Conservation (phyloP, 2,329 filamentous ascomycete genomes). For the Colletotrichum musae region DNA sequence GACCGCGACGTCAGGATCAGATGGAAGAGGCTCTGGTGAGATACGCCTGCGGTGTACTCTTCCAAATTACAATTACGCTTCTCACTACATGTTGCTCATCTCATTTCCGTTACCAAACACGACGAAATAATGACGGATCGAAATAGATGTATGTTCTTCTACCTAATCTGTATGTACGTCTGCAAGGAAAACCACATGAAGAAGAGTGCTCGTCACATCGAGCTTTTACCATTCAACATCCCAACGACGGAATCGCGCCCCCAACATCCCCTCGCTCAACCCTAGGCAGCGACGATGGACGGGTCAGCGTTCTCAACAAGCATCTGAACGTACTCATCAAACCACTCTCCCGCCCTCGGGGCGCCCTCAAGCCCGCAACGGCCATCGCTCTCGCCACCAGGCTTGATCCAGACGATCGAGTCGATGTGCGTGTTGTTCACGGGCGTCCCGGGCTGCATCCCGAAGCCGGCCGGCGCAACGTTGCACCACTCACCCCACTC, state of each 20-base stretch:
- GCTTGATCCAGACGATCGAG: conserved; percentile 62
- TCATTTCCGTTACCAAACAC: no score
- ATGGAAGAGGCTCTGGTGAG: conserved; percentile 33
- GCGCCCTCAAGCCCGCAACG: conserved; percentile 55
- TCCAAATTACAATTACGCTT: no score
- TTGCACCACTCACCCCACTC: conserved; percentile 63
- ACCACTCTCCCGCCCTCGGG: conserved; percentile 57
- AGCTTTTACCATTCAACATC: no score
- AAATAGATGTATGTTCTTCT: not conserved
- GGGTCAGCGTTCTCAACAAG: conserved; percentile 56
- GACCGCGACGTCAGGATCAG: conserved; percentile 34
- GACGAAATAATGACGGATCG: no score
- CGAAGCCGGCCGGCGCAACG: conserved; percentile 56
- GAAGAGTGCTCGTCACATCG: not conserved
- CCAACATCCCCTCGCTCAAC: not conserved
- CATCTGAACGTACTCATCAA: conserved; percentile 57
- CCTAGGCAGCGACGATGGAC: conserved; percentile 17
- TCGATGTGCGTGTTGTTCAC: conserved; percentile 56
- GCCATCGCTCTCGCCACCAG: conserved; percentile 60
- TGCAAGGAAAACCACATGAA: not conserved
- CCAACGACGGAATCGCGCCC: not conserved
- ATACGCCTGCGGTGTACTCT: no score
- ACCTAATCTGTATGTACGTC: conserved; percentile 3
- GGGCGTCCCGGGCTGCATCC: conserved; percentile 52
- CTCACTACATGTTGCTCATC: no score